Evolutionary conservation across 192 early-diverging fungal genomes (phyloP), one percentile per base, ranked within the genome.

Genomic region (Linnemannia elongata): DNA sequence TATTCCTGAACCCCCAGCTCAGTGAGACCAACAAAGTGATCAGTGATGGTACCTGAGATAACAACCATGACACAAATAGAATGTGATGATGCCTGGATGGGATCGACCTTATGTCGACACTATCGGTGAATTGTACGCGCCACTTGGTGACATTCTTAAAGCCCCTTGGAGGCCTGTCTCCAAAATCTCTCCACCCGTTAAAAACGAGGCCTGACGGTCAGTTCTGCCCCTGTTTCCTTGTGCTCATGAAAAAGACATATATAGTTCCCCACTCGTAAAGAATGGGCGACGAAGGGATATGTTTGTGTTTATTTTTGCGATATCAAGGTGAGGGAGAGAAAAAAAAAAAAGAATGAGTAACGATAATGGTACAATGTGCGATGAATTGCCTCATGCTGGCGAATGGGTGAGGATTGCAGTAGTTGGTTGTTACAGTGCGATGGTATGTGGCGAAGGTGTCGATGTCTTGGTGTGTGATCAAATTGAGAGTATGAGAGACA

Each of bases 341-440:
- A 47, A 33, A 47, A 4, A 35, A 9, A 75, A 3, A 57, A 36
- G n/a, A 55, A 35, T 12, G 45, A 75, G 12, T n/a, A 60, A 55
- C 13, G 20, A 12, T 55, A 38, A 55, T 70, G 18, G 24, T 72
- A 69, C 35, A 52, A 45, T 52, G 45, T 69, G 41, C 45, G 30
- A 66, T 66, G 60, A 66, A 27, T 30, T 33, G 60, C 60, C 60
- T 66, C 60, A 66, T 66, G 60, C 60, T 66, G 60, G 60, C 60
- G 18, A 71, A 24, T 41, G 38, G 60, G n/a, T 27, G n/a, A n/a
- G n/a, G 22, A 24, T 60, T 60, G 55, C 22, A 27, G 55, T 60
- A 27, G n/a, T n/a, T 24, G 55, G 24, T 27, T 24, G 55, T 4
- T 60, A 27, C 55, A 60, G 55, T 60, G n/a, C 55, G n/a, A 66